Base-by-base conservation (phyloP, 306 rosid genomes). In the Adenanthera pavonina region DNA sequence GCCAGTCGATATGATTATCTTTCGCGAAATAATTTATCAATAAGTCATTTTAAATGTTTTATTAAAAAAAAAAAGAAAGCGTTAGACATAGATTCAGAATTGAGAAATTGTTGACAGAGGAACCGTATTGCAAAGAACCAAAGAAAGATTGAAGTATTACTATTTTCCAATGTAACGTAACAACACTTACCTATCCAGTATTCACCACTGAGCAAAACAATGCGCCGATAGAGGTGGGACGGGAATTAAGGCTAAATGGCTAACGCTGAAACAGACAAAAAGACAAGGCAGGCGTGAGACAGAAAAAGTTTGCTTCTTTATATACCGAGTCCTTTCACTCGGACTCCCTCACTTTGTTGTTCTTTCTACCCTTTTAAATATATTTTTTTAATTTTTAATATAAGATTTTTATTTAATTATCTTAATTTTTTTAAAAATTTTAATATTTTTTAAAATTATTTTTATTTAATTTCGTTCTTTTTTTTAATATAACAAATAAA, bases 201-300 rank as follows among this genome's bases (percentile, higher is more conserved):
- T 46, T 1, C 11, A 5, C 8, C 56, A 49, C 49, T 56, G 11
- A 14, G 54, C 41, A 9, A 43, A 19, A 52, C 34, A 6, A 35
- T n/a, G 71, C 30, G 71, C 82, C 82, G 82, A 68, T 81, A 25
- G 19, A 40, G 30, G 3, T 9, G 56, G 72, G 46, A 47, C 70
- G 43, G 17, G 19, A 59, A 36, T 34, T n/a, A 40, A 54, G 19
- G 49, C 12, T 17, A 52, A 51, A 35, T 34, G 65, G 48, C 49
- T 5, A 53, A 52, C 3, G 25, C 54, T n/a, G 78, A 38, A 57
- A 49, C 15, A 46, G 60, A 60, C 80, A 76, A 76, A 76, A 7
- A 33, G 60, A 60, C 47, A 43, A 43, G 17, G 70, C 79, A 57
- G 40, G 69, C 80, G 46, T 12, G 19, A 5, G 33, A 33, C 46